Evolutionary conservation across 768 basidiomycete genomes (phyloP).

Genomic region (Galerina marginata): DNA sequence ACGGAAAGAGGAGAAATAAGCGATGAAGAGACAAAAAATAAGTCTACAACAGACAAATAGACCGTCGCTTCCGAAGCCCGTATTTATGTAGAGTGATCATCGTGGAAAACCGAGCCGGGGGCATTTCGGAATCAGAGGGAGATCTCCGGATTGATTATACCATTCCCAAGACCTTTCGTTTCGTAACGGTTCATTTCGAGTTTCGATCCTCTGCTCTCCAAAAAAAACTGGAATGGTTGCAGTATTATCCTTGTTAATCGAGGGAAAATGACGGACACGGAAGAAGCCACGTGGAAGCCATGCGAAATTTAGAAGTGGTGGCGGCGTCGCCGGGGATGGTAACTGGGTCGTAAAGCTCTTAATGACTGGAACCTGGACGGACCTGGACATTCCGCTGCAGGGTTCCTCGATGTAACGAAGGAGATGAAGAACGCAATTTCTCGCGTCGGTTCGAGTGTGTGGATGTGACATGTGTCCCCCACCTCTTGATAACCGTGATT

Average conservation of each 20-base stretch:
- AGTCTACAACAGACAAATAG: slow-evolving; percentile 30
- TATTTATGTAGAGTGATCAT: slow-evolving; percentile 32
- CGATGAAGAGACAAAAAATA: slow-evolving; percentile 26
- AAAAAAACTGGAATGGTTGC: slow-evolving; percentile 3
- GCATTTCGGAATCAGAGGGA: slow-evolving; percentile 45
- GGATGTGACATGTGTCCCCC: not conserved
- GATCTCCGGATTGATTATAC: slow-evolving; percentile 44
- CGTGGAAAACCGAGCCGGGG: slow-evolving; percentile 44
- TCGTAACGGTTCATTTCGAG: not conserved
- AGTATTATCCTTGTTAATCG: not conserved
- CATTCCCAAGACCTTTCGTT: slow-evolving; percentile 20
- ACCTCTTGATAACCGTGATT: slow-evolving; percentile 9
- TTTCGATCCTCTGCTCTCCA: not conserved
- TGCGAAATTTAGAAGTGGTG: slow-evolving; percentile 26
- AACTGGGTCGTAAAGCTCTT: slow-evolving; percentile 9
- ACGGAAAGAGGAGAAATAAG: slow-evolving; percentile 28
- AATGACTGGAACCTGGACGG: not conserved
- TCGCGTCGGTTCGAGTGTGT: not conserved
- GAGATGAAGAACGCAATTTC: not conserved
- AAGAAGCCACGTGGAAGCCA: slow-evolving; percentile 42
- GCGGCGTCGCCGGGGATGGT: slow-evolving; percentile 21
- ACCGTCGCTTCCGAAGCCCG: slow-evolving; percentile 35
- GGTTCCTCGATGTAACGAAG: not conserved
- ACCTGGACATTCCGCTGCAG: not conserved
- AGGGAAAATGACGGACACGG: slow-evolving; percentile 11